Conservation (phyloP, 2,329 filamentous ascomycete genomes). For the Diaporthe australafricana region DNA sequence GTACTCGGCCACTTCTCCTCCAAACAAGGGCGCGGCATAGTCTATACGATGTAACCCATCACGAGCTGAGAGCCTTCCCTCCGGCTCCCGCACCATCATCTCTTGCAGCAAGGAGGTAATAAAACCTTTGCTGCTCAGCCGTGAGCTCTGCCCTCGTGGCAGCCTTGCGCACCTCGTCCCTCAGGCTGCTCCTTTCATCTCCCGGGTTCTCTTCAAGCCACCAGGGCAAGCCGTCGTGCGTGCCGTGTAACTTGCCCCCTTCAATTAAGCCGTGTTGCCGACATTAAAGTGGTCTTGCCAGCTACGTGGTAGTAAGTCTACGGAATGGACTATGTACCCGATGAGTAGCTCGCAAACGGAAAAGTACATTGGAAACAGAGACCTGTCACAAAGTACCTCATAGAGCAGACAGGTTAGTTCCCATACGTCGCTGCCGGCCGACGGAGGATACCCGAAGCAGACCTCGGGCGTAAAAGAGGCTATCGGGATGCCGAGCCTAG, state of each 20-base stretch:
- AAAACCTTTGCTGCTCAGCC: conserved; percentile 5
- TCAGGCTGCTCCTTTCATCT: background rate
- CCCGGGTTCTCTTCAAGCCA: conserved; percentile 1
- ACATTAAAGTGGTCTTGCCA: conserved; percentile 21
- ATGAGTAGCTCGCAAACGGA: conserved; percentile 18
- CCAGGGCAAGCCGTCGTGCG: background rate
- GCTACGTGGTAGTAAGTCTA: conserved; percentile 18
- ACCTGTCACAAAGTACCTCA: background rate
- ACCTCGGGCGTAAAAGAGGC: conserved; percentile 21
- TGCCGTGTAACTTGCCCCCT: background rate
- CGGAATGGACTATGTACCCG: background rate
- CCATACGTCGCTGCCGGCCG: conserved; percentile 22
- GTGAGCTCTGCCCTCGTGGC: background rate
- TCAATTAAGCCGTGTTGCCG: background rate
- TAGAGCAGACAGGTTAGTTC: conserved; percentile 15
- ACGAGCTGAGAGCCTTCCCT: background rate
- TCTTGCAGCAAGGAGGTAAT: conserved; percentile 15
- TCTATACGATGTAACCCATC: background rate
- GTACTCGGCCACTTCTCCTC: conserved; percentile 1
- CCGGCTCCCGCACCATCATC: conserved; percentile 9
- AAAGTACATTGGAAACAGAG: conserved; percentile 19
- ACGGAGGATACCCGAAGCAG: conserved; percentile 1
- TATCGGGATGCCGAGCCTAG: conserved; percentile 25
- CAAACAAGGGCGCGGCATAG: background rate
- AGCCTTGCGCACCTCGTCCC: background rate